phyloP scores from a whole-genome alignment of 176 grass and related monocot genomes.

The Musa beccarii region DNA sequence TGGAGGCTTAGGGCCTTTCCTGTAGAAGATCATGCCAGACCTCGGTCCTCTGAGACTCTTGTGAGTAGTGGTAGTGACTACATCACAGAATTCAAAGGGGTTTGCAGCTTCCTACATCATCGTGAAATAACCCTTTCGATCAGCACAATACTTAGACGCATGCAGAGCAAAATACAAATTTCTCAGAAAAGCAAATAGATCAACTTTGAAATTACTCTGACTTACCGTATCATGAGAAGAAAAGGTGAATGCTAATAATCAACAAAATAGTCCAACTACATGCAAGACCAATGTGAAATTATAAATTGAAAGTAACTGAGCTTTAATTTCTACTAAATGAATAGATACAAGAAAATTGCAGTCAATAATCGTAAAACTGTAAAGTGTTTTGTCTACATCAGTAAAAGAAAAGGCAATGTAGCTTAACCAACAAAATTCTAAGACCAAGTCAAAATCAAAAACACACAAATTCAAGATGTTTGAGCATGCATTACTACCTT shows the following conservation, averaged over 20 bases:
- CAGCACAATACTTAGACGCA: neutral
- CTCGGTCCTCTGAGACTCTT: slow-evolving; percentile 89
- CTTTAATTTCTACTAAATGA: neutral
- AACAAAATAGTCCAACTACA: neutral
- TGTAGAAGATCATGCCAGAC: slow-evolving; percentile 98
- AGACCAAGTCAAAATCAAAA: neutral
- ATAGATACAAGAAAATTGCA: neutral
- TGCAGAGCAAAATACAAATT: neutral
- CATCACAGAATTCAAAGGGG: slow-evolving; percentile 86
- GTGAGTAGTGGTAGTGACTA: slow-evolving; percentile 95
- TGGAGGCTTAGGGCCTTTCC: slow-evolving; percentile 90
- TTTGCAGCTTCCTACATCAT: slow-evolving; percentile 77
- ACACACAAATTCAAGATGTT: neutral
- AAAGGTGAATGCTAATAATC: neutral
- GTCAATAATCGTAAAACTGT: neutral
- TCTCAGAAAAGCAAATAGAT: neutral
- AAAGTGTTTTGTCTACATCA: neutral
- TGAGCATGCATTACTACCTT: too few relatives aligned
- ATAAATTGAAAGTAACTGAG: neutral
- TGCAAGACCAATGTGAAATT: neutral
- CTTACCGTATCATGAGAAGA: neutral
- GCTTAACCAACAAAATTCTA: neutral
- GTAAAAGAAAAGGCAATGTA: neutral
- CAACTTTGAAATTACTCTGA: neutral
- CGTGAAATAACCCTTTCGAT: neutral